These are phyloP conservation scores for Balamuthia mandrillaris DNA, from an alignment of 208 protist genomes.

Conservation along the genomic window DNA sequence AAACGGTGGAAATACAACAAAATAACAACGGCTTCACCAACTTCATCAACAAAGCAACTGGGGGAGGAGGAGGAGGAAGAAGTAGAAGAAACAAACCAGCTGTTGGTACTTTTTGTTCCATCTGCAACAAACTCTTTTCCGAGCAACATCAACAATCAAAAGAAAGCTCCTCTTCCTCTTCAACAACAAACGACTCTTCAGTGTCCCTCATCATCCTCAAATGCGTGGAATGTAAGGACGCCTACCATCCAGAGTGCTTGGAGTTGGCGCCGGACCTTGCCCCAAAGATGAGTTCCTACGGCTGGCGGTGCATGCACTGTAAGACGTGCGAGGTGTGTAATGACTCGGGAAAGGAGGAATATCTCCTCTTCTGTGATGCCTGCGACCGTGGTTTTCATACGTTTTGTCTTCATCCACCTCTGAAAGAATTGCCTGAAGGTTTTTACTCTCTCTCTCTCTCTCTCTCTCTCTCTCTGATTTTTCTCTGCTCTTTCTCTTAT, in stretches of 20 bases:
- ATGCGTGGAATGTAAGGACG: constrained; percentile 19
- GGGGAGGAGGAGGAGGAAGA: background rate
- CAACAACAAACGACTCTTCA: background rate
- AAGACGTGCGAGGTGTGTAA: constrained; percentile 25
- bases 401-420: constrained; percentile 7
- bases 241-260: constrained; percentile 18
- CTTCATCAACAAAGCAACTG: too few relatives aligned
- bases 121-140: background rate
- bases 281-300: constrained; percentile 14
- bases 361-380: constrained; percentile 12
- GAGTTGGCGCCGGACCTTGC: constrained; percentile 4
- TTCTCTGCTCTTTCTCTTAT: too few relatives aligned
- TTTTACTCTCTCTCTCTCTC: too few relatives aligned
- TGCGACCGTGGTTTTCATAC: constrained; percentile 25
- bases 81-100: background rate
- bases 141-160: background rate
- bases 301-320: constrained; percentile 36
- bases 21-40: too few relatives aligned
- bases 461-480: too few relatives aligned
- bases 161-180: background rate
- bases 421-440: background rate
- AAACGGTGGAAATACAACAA: too few relatives aligned
- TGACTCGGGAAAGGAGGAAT: constrained; percentile 6
- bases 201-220: background rate
- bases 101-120: background rate